phyloP scores from a whole-genome alignment of 352 stramenopile species.

The Ochromonadaceae sp. region DNA sequence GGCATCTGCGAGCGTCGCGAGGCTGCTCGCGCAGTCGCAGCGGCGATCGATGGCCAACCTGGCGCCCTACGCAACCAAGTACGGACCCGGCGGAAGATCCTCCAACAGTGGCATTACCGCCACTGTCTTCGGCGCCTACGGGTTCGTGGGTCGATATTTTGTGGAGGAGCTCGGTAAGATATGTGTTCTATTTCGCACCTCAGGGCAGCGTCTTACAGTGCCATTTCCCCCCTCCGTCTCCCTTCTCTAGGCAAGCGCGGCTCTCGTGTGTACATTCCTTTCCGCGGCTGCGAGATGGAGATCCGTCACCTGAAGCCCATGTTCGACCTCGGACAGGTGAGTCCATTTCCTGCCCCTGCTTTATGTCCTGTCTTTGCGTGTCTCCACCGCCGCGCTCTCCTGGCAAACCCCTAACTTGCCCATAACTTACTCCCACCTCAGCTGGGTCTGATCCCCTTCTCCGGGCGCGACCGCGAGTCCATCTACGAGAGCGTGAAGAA shows the following conservation, averaged over 20 bases:
- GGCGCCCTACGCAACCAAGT: neutral
- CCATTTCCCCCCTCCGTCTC: neutral
- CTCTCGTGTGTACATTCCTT: conserved; percentile 47
- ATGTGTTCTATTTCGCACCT: neutral
- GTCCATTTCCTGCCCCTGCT: neutral
- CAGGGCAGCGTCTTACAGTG: conserved; percentile 17
- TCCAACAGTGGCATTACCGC: conserved; percentile 64
- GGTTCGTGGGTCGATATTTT: conserved; percentile 86
- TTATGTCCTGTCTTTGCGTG: conserved; percentile 4
- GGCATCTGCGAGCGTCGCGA: too few relatives aligned
- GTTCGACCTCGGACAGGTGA: conserved; percentile 74
- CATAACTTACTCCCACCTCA: conserved; percentile 36
- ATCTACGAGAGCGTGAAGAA: conserved; percentile 72
- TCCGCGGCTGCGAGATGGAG: conserved; percentile 79
- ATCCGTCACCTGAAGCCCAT: conserved; percentile 78
- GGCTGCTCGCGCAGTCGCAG: too few relatives aligned
- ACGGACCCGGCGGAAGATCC: conserved; percentile 37
- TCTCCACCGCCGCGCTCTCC: neutral
- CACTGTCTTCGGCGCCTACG: conserved; percentile 81
- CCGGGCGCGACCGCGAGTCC: conserved; percentile 70
- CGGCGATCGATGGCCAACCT: too few relatives aligned
- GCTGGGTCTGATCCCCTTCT: conserved; percentile 47
- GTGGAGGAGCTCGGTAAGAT: conserved; percentile 68
- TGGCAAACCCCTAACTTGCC: too few relatives aligned
- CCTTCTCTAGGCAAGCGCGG: conserved; percentile 32